A percentile compares a stretch with the other conserved stretches of the same genome.
These are phyloP conservation scores for Raffaelea arxii DNA, from an alignment of 2,329 filamentous ascomycete genomes.

Conservation along the genomic window DNA sequence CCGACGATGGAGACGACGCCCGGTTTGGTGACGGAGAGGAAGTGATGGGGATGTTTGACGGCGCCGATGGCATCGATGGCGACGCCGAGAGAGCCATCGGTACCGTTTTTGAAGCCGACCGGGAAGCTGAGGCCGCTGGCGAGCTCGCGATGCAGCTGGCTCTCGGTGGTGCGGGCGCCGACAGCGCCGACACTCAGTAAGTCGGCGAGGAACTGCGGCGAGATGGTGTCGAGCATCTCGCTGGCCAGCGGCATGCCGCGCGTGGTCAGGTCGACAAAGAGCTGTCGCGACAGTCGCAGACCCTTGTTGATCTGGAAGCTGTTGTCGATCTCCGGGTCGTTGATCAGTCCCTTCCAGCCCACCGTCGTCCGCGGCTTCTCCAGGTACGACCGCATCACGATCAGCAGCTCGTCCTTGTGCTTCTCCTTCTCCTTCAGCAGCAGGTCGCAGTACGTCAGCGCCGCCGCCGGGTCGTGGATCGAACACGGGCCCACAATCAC, in stretches of 20 bases:
- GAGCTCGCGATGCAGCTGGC: conserved; percentile 88
- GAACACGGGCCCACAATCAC: conserved; percentile 92
- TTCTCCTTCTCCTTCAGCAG: conserved; percentile 76
- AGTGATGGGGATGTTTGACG: conserved; percentile 86
- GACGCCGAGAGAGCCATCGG: conserved; percentile 79
- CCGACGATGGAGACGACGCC: conserved; percentile 91
- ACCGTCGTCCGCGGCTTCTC: conserved; percentile 98
- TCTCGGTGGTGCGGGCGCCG: conserved; percentile 93
- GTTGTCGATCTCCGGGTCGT: conserved; percentile 96
- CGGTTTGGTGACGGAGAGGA: conserved; percentile 94
- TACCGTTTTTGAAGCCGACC: conserved; percentile 99
- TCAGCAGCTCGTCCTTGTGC: conserved; percentile 79
- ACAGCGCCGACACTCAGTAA: conserved; percentile 85
- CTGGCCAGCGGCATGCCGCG: conserved; percentile 93
- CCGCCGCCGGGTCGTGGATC: conserved; percentile 87
- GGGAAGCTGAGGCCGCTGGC: conserved; percentile 93
- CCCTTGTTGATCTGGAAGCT: conserved; percentile 99
- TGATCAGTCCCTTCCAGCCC: conserved; percentile 98
- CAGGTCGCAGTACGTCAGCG: conserved; percentile 84
- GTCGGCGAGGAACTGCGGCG: conserved; percentile 92
- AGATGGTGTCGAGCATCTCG: conserved; percentile 98
- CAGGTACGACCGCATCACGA: conserved; percentile 96
- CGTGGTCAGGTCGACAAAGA: conserved; percentile 86
- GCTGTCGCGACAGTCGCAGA: conserved; percentile 70
- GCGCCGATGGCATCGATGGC: conserved; percentile 94